Evolutionary conservation across 176 grass and related monocot species (phyloP), one percentile per base, ranked within the genome.

Genomic region (Oryza longistaminata): DNA sequence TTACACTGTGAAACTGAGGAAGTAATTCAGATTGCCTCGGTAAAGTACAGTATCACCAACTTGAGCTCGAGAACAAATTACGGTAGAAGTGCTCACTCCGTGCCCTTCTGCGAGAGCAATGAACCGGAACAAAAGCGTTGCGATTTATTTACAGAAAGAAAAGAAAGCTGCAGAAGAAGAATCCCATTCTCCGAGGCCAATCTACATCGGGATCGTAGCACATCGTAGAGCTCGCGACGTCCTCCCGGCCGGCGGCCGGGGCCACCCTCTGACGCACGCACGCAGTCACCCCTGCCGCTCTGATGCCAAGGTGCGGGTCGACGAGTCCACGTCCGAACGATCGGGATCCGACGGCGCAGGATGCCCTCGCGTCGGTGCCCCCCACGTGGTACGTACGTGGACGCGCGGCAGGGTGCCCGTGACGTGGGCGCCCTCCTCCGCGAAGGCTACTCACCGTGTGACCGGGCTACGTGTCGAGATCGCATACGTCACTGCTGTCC

Each of bases 151-250:
- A n/a, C 34, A 4, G 9, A 58, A 74, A 42, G 50, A 64, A 43
- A 52, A 72, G 17, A 64, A 69, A 79, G 26, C 48, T 29, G 0
- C 50, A 34, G 14, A 6, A 27, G 34, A 61, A 69, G 8, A 52
- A 83, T 82, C 65, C 68, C 82, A 2, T 60, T 78, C 77, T 37
- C 53, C 68, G 11, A 83, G 48, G 74, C 34, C 29, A 85, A 81
- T 85, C 70, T 27, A 44, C 87, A 27, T 88, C 1, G 91, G 88
- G 91, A 90, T 90, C 76, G 33, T 88, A 66, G 33, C 85, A 66
- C 88, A 85, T 88, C 76, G 53, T 88, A 71, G 88, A 73, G 49
- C 65, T 29, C 42, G 49, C 48, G 26, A n/a, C 7, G 73, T 24
- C 81, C 53, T 58, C 53, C 53, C 52, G 1, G 13, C 46, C 24